phyloP scores from a whole-genome alignment of 169 alveolate genomes.

The Neospora caninum region DNA sequence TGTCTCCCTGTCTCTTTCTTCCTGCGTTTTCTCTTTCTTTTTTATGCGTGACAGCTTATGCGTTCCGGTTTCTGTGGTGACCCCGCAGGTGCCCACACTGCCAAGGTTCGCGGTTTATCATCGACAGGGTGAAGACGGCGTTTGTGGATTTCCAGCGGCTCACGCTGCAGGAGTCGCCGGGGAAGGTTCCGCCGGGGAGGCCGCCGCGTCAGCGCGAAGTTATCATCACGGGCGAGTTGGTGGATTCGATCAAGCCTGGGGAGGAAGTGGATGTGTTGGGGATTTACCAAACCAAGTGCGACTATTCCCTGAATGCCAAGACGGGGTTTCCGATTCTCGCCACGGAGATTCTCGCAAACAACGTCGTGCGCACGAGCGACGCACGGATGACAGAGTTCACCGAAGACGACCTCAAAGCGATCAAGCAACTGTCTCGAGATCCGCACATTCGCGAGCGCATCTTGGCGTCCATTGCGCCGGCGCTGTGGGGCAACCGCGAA shows the following conservation, averaged over 20 bases:
- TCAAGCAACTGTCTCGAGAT: conserved; percentile 80
- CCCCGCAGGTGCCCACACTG: conserved; percentile 47
- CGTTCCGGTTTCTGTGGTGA: too few species aligned
- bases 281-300: conserved; percentile 85
- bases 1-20: too few species aligned
- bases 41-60: too few species aligned
- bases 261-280: conserved; percentile 98
- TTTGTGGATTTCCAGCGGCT: conserved; percentile 97
- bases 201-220: conserved; percentile 98
- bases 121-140: conserved; percentile 79
- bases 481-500: conserved; percentile 96
- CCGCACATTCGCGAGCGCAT: conserved; percentile 95
- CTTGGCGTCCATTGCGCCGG: conserved; percentile 97
- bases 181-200: conserved; percentile 90
- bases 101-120: conserved; percentile 56
- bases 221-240: conserved; percentile 95
- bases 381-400: conserved; percentile 42
- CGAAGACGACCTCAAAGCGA: conserved; percentile 53
- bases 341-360: conserved; percentile 56
- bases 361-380: conserved; percentile 41
- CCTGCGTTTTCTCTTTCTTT: too few species aligned
- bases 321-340: conserved; percentile 81
- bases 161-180: conserved; percentile 82
- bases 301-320: conserved; percentile 87
- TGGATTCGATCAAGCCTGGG: conserved; percentile 99